Conservation (phyloP, 768 basidiomycete genomes). For the Xerocomellus chrysenteron region DNA sequence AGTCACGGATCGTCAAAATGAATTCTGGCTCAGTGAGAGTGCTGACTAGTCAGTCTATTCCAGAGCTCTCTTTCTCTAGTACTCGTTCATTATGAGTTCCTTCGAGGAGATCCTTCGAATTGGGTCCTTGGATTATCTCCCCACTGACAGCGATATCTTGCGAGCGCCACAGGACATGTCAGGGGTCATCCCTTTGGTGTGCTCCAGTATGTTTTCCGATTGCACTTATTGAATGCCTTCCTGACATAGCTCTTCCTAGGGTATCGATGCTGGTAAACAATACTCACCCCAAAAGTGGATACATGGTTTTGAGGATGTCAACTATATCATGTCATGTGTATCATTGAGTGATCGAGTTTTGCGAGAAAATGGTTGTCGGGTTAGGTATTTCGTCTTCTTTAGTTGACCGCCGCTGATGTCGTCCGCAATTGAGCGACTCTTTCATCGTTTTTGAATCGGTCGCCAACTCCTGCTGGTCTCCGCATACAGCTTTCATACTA, state of each 20-base stretch:
- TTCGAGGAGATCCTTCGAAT: not conserved
- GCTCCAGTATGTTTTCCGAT: not conserved
- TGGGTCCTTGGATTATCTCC: constrained; percentile 1
- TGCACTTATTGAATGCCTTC: too few relatives aligned
- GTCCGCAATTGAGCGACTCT: not conserved
- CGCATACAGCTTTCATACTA: not conserved
- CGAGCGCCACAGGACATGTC: not conserved
- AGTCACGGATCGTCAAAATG: not conserved
- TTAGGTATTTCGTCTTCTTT: not conserved
- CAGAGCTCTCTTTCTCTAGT: not conserved
- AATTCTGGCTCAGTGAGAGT: not conserved
- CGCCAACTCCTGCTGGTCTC: not conserved
- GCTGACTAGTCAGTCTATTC: not conserved
- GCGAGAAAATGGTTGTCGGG: not conserved
- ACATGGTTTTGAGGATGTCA: not conserved
- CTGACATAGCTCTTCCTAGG: not conserved
- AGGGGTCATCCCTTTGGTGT: not conserved
- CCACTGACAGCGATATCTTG: not conserved
- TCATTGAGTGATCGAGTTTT: not conserved
- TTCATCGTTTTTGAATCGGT: not conserved
- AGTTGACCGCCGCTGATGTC: not conserved
- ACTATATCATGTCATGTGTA: not conserved
- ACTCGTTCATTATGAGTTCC: not conserved
- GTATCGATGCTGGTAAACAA: not conserved
- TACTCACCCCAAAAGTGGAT: not conserved